Evolutionary conservation across 2,329 filamentous ascomycete species (phyloP).

Genomic region (Chaetomiaceae sp.): DNA sequence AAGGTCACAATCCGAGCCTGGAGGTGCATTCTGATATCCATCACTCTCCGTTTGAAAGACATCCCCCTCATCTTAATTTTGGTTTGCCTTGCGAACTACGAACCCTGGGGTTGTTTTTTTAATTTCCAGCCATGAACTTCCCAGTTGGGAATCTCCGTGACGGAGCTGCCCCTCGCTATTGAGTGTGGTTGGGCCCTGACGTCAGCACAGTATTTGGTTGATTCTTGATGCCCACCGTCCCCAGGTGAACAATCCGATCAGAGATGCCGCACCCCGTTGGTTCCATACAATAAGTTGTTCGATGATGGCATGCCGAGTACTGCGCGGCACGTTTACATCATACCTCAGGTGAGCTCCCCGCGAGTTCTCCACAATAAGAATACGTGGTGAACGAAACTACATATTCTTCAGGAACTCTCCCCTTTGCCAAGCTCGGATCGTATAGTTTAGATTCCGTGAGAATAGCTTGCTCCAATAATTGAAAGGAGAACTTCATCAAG

Average conservation of each 20-base stretch:
- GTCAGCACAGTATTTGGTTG: not conserved
- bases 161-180: not conserved
- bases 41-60: no score
- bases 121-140: not conserved
- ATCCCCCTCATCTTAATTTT: no score
- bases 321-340: constrained; percentile 1
- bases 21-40: no score
- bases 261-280: no score
- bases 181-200: not conserved
- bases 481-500: not conserved
- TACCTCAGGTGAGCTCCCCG: not conserved
- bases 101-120: no score
- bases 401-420: not conserved
- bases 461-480: not conserved
- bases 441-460: no score
- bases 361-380: not conserved
- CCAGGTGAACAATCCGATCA: no score
- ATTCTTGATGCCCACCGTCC: no score
- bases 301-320: not conserved
- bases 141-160: not conserved
- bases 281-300: no score
- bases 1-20: no score
- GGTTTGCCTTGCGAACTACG: no score
- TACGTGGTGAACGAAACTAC: no score
- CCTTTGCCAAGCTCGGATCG: not conserved